Base-by-base conservation (phyloP, 2,329 filamentous ascomycete species). In the Xylariaceae sp. region DNA sequence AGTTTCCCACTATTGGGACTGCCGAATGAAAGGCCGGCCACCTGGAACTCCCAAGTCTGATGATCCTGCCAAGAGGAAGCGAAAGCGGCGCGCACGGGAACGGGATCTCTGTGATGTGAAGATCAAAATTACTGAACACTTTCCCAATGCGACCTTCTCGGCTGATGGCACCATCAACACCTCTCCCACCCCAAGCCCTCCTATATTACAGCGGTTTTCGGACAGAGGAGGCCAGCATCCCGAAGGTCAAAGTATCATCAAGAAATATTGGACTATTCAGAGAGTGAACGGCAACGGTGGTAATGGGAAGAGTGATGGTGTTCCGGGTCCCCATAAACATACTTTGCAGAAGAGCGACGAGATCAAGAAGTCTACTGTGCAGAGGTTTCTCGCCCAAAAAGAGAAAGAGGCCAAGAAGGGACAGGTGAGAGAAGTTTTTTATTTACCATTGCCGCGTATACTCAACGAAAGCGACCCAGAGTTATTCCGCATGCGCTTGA, bases 41-140 rank as follows among this genome's bases (percentile, higher is more conserved):
- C 84, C 88, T 0, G 88, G 88, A 32, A 91, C 88, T 3, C 85
- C 86, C 56, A 91, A 91, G 68, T 88, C 86, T 0, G 83, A 87
- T 46, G 87, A 91, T 63, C 88, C 88, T 0, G 85, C 83, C 68
- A 91, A 90, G 74, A 91, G 89, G 77, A 91, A 90, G 70, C 80
- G 88, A 39, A 91, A 89, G 71, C 83, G 88, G 30, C 83, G 80
- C 37, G 85, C 85, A n/a, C 78, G 88, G 42, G 84, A 88, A 69
- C 78, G 86, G 9, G 86, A 91, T 71, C 76, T 91, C n/a, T 92
- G 88, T 68, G 87, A 91, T 69, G 88, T 91, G 60, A 91, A 91
- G 72, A 90, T 91, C 69, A 91, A 91, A 70, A 89, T 91, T 56
- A 90, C 87, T 2, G 88, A 91, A 70, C 89, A 88, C 71, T 86